Base-by-base conservation (phyloP, 106 monocot genomes). In the Apostasia shenzhenica region DNA sequence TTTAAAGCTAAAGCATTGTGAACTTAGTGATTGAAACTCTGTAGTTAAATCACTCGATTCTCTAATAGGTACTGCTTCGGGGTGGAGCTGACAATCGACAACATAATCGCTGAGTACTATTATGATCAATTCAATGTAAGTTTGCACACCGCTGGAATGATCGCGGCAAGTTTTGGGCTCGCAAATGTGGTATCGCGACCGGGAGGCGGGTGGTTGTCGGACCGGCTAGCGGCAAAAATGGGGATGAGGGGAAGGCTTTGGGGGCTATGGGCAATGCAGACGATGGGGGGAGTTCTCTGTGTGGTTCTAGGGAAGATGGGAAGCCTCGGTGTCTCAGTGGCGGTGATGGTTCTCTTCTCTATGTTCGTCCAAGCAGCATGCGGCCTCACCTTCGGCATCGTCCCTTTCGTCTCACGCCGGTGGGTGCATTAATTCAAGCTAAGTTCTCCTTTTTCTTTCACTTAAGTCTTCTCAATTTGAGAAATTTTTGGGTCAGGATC, bases 161-260 rank as follows among this genome's bases (percentile, higher is more conserved):
- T 95, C 26, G 95, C 91, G 0, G 95, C 95, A 3, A 88, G 88
- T 69, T 95, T 91, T 60, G 95, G 95, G 1, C 58, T 95, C 54
- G 91, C 86, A 0, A 95, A 95, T 74, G 7, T 91, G 6, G 54
- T 95, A 1, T 78, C 91, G 26, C 72, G 95, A 47, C 95, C 95
- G 0, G 88, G 80, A 0, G 95, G 95, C 0, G 95, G 95, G 2
- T 74, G 48, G 48, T 51, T 91, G 12, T 95, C 95, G 0, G 95
- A 95, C 57, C 2, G 39, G 55, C 49, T 91, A 11, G 81, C 82
- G 5, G 5, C 5, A 45, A 71, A 62, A 76, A 81, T 64, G 48
- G 95, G 91, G 8, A 95, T 95, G 95, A 79, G 91, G 60, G 95
- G 95, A 13, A 84, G 95, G 83, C 69, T 95, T 39, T 95, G 91